Evolutionary conservation across 441 rosid genomes (phyloP).

Genomic region (Adansonia rubrostipa): DNA sequence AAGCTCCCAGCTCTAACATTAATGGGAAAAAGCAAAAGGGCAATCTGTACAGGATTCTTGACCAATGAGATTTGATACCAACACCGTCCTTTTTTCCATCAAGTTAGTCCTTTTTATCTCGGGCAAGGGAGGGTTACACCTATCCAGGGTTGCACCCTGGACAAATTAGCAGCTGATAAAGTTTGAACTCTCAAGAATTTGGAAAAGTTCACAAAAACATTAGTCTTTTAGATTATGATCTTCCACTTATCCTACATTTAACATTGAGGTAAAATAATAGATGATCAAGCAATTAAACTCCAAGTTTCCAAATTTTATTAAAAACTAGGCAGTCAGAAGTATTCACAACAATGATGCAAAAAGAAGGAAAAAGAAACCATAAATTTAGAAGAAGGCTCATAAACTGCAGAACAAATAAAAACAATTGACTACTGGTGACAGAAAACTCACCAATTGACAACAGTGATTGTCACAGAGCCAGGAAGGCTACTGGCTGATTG

Average conservation of each 20-base stretch:
- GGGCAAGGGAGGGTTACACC: too few species aligned
- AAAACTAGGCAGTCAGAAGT: not conserved
- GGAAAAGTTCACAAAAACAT: not conserved
- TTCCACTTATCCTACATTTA: too few species aligned
- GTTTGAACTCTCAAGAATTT: not conserved
- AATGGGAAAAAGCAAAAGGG: not conserved
- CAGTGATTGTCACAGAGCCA: slow-evolving; percentile 68
- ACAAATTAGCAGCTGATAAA: not conserved
- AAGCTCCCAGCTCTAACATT: not conserved
- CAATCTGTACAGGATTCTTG: not conserved
- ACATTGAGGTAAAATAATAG: too few species aligned
- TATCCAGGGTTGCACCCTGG: too few species aligned
- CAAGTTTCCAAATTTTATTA: not conserved
- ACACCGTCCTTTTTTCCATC: not conserved
- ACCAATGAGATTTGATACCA: not conserved
- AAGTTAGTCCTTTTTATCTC: too few species aligned
- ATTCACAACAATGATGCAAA: not conserved
- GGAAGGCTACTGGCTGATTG: slow-evolving; percentile 65
- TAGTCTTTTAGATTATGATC: not conserved
- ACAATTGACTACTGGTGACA: slow-evolving; percentile 27
- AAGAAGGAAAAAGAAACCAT: not conserved
- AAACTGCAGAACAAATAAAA: slow-evolving; percentile 1
- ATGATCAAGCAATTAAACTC: not conserved
- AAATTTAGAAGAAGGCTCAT: slow-evolving; percentile 22
- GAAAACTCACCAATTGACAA: slow-evolving; percentile 84